Conservation (phyloP, 176 grass and related monocot species). For the Avena eriantha region DNA sequence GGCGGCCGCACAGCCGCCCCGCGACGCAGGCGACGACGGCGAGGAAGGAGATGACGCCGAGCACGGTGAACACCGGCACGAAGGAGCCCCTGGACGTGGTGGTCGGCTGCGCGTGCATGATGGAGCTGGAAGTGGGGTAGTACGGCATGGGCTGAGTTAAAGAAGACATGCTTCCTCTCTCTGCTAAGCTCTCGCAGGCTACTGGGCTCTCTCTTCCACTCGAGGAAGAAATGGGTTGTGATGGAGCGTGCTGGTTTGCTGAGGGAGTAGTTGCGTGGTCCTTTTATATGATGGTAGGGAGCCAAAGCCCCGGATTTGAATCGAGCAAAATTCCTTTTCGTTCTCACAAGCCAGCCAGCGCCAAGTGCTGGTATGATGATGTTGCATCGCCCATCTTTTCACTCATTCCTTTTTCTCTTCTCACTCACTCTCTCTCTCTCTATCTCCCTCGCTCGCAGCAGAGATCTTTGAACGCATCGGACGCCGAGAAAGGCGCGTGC, state of each 20-base stretch:
- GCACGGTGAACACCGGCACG: conserved; percentile 67
- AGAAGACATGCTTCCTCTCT: conserved; percentile 57
- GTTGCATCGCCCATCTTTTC: conserved; percentile 43
- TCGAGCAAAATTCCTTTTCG: conserved; percentile 27
- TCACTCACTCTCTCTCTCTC: conserved; percentile 4
- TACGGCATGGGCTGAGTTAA: conserved; percentile 66
- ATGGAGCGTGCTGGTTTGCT: conserved; percentile 24
- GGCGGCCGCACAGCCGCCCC: conserved; percentile 68
- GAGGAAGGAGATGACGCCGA: conserved; percentile 73
- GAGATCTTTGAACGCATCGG: conserved; percentile 92
- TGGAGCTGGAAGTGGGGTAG: conserved; percentile 54
- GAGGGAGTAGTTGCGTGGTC: conserved; percentile 24
- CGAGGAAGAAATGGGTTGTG: conserved; percentile 38
- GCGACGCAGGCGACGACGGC: conserved; percentile 68
- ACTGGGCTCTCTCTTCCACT: background rate
- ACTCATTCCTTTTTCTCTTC: conserved; percentile 6
- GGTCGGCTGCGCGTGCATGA: conserved; percentile 42
- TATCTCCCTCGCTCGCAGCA: background rate
- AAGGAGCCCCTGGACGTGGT: conserved; percentile 68
- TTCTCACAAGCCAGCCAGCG: conserved; percentile 4
- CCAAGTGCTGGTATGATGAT: conserved; percentile 54
- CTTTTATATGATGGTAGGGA: conserved; percentile 56
- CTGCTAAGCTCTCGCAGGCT: conserved; percentile 3
- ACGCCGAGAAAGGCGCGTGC: conserved; percentile 81
- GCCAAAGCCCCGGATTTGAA: conserved; percentile 38